These are phyloP conservation scores for Leptodermis oblonga DNA, from an alignment of 257 asterid genomes.

Conservation along the genomic window DNA sequence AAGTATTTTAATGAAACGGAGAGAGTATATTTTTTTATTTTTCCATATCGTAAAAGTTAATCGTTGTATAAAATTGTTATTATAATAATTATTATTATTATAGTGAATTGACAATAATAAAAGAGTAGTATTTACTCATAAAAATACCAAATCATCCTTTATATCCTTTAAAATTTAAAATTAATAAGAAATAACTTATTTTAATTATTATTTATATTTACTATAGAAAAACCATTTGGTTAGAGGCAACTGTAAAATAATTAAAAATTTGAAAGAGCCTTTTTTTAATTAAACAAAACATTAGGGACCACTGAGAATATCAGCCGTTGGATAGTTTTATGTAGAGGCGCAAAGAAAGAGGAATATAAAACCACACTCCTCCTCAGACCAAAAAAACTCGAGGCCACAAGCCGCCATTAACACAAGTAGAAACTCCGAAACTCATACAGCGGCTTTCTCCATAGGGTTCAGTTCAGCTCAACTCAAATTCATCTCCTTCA, in stretches of 20 bases:
- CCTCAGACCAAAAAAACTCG: slow-evolving; percentile 3
- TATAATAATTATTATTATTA: too few species aligned
- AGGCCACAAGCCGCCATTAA: neutral
- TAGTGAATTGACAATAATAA: too few species aligned
- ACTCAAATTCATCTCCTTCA: slow-evolving; percentile 2
- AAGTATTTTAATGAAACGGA: too few species aligned
- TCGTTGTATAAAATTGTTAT: too few species aligned
- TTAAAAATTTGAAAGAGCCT: neutral
- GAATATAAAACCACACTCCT: too few species aligned
- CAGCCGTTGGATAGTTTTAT: neutral
- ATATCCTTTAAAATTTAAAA: too few species aligned
- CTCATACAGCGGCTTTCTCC: slow-evolving; percentile 3
- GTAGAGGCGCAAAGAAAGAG: neutral
- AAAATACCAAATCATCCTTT: too few species aligned
- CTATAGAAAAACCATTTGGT: neutral
- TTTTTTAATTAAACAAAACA: neutral
- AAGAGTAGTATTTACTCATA: too few species aligned
- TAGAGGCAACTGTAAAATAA: neutral
- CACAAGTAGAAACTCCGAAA: neutral
- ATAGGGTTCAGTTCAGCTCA: slow-evolving; percentile 27
- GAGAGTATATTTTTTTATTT: too few species aligned
- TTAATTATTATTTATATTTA: too few species aligned
- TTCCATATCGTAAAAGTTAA: too few species aligned
- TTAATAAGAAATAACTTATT: too few species aligned
- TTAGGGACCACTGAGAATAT: neutral